Evolutionary conservation across 495 filamentous ascomycete species (phyloP).

Genomic region (Aspergillus diversus): DNA sequence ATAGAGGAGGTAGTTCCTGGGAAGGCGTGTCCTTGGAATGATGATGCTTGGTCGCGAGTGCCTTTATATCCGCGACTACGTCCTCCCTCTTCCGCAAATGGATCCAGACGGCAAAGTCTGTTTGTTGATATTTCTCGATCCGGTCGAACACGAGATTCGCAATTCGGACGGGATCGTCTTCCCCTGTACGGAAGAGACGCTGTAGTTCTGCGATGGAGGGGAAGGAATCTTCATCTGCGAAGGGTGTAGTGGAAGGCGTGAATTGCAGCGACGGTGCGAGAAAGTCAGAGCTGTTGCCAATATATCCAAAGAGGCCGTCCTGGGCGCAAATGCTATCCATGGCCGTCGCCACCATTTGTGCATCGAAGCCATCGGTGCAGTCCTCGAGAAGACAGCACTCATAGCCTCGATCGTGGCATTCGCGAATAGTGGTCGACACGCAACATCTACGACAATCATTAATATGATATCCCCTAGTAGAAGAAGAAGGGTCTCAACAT

Average conservation of each 20-base stretch:
- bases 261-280: neutral
- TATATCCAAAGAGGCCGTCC: slow-evolving; percentile 8
- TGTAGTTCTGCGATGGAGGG: neutral
- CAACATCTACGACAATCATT: neutral
- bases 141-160: neutral
- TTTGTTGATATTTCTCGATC: neutral
- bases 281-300: slow-evolving; percentile 7
- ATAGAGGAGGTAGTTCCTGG: neutral
- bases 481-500: neutral
- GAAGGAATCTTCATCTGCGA: neutral
- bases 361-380: slow-evolving; percentile 9
- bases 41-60: neutral
- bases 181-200: neutral
- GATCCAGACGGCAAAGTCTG: neutral
- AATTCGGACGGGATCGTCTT: neutral
- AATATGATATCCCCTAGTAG: neutral
- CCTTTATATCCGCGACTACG: neutral
- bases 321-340: slow-evolving; percentile 12
- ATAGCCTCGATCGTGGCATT: slow-evolving; percentile 10
- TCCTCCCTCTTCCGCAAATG: neutral
- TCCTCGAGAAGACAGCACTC: slow-evolving; percentile 7
- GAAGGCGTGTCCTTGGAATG: neutral
- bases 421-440: slow-evolving; percentile 9
- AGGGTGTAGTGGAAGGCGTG: neutral
- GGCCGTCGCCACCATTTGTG: slow-evolving; percentile 7